Conservation (phyloP, 176 grass and related monocot genomes). For the Carex kokanica region DNA sequence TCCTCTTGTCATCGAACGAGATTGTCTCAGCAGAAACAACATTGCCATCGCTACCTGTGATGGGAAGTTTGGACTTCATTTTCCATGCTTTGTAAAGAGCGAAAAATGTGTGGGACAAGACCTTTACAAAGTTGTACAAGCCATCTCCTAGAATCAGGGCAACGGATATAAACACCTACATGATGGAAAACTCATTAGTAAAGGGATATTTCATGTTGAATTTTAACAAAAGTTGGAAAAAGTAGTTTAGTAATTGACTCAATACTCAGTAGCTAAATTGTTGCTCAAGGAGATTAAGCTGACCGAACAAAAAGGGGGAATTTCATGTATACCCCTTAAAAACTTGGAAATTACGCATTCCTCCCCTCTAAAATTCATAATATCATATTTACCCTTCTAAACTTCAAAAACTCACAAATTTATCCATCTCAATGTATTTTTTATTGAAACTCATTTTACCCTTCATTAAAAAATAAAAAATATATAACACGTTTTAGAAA, state of each 20-base stretch:
- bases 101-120: slow-evolving; percentile 19
- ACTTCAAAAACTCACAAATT: too few species aligned
- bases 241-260: neutral
- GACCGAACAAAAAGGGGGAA: too few species aligned
- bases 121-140: slow-evolving; percentile 58
- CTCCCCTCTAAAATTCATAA: too few species aligned
- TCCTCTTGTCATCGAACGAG: slow-evolving; percentile 60
- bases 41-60: slow-evolving; percentile 27
- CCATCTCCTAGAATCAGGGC: slow-evolving; percentile 70
- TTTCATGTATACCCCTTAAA: too few species aligned
- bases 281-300: neutral
- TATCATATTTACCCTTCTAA: too few species aligned
- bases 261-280: neutral
- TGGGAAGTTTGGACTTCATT: slow-evolving; percentile 32
- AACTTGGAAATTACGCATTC: too few species aligned
- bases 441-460: too few species aligned
- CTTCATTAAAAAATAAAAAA: too few species aligned
- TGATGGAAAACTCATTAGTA: neutral
- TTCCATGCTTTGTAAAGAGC: slow-evolving; percentile 3
- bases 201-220: neutral
- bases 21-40: neutral
- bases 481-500: too few species aligned
- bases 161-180: slow-evolving; percentile 78
- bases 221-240: neutral
- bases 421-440: too few species aligned